Evolutionary conservation across 768 basidiomycete species (phyloP), one percentile per base, ranked within the genome.

Genomic region (Leccinum pellstonianum): DNA sequence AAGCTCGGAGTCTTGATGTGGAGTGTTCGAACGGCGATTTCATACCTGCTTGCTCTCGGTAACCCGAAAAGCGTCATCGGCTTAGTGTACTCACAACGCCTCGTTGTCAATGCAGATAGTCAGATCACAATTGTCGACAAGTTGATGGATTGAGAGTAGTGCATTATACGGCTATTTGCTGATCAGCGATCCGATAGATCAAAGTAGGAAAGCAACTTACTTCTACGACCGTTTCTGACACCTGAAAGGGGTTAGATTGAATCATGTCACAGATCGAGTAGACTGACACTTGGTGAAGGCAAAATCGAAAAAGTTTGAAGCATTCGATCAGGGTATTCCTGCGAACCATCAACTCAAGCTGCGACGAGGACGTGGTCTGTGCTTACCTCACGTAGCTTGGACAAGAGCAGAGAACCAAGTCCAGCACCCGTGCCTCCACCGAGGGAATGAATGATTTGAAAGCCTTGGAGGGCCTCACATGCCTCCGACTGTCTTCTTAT

Each of bases 351-450:
- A 64, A 54, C 31, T 51, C 12, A 21, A 54, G n/a, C 4, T 7
- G 35, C 14, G 12, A 7, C 10, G 12, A 35, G 33, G 55, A 41
- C 53, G 29, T 54, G 49, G 15, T 23, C 37, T 49, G 62, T 61
- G 67, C 80, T 64, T 61, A 82, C 91, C 77, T 95, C 93, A 55
- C 91, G 83, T 60, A 95, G 75, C 69, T 95, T 95, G 38, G 86
- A 85, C 37, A 96, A 75, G 56, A 95, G 76, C 47, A 95, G 77
- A 57, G 86, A 87, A 41, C 93, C 93, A 46, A 95, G 74, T 17
- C 94, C 94, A 23, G 93, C 86, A 38, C 93, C 94, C 3, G 91
- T 95, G 38, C 94, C 94, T 61, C 94, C 94, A 37, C 94, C 94
- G 17, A 98, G 83, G 17, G 94, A 93, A 64, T 96, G 93, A 10